Conservation (phyloP, 176 grass and related monocot species). For the Aegilops umbellulata region DNA sequence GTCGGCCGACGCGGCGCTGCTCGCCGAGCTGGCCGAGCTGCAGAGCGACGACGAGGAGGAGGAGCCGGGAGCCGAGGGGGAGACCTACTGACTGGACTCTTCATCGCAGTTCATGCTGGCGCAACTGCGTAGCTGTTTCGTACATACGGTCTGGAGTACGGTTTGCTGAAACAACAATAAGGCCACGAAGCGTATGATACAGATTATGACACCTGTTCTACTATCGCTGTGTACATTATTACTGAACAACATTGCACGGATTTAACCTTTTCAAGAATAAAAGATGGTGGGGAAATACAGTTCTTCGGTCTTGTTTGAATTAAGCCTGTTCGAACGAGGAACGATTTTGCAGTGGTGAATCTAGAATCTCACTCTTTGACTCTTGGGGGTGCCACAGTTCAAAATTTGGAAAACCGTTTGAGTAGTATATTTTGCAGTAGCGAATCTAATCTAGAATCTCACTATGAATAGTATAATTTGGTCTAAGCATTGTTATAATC, state of each 20-base stretch:
- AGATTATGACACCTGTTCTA: background rate
- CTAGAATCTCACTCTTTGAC: too few species aligned
- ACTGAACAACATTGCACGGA: background rate
- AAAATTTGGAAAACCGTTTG: too few species aligned
- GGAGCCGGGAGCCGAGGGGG: constrained; percentile 29
- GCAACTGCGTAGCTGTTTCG: background rate
- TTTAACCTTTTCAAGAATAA: background rate
- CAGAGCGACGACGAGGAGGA: constrained; percentile 57
- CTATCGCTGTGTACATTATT: background rate
- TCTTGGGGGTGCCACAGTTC: too few species aligned
- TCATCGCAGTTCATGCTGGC: background rate
- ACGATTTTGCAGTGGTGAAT: too few species aligned
- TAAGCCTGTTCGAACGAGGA: background rate
- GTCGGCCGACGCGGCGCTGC: constrained; percentile 23
- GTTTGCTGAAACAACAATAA: background rate
- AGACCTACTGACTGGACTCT: constrained; percentile 32
- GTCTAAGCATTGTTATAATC: too few species aligned
- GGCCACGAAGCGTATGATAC: background rate
- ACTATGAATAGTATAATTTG: too few species aligned
- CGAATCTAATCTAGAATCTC: too few species aligned
- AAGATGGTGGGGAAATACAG: background rate
- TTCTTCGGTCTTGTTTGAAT: background rate
- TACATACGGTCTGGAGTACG: background rate
- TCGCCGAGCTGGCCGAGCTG: constrained; percentile 47
- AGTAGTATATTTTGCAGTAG: too few species aligned